phyloP scores from a whole-genome alignment of 306 rosid genomes.

The Corylus americana region DNA sequence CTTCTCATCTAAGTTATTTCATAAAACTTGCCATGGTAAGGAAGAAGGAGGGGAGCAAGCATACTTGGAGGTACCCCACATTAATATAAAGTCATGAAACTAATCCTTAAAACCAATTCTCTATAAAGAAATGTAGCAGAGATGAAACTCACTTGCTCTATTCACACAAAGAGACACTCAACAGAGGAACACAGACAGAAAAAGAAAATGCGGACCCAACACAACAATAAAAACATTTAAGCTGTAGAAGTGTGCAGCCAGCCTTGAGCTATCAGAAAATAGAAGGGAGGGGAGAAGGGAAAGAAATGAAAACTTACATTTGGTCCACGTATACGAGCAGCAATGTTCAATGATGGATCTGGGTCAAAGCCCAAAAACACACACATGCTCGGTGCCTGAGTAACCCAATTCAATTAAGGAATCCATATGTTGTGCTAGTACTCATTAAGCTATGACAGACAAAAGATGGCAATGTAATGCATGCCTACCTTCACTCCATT shows the following conservation, averaged over 20 bases:
- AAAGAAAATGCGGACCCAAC: not conserved
- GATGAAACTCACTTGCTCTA: not conserved
- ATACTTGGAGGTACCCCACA: not conserved
- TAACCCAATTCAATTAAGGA: slow-evolving; percentile 33
- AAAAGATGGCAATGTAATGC: slow-evolving; percentile 20
- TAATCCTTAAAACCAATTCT: not conserved
- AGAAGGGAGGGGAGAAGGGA: slow-evolving; percentile 5
- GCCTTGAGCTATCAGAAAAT: slow-evolving; percentile 16
- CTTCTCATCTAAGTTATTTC: no score
- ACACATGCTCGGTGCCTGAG: slow-evolving; percentile 56
- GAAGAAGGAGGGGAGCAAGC: no score
- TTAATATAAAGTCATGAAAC: not conserved
- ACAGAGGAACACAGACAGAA: not conserved
- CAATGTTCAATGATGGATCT: slow-evolving; percentile 76
- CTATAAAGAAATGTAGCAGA: not conserved
- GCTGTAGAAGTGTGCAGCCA: not conserved
- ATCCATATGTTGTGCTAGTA: slow-evolving; percentile 19
- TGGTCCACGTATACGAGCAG: slow-evolving; percentile 91
- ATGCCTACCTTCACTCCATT: slow-evolving; percentile 59
- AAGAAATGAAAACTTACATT: slow-evolving; percentile 55
- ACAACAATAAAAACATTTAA: not conserved
- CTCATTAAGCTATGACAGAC: slow-evolving; percentile 16
- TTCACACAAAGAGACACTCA: not conserved
- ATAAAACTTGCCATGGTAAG: no score
- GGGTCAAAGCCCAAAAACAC: slow-evolving; percentile 86